Evolutionary conservation across 1,284 basidiomycete genomes (phyloP).

Genomic region (Trametes versicolor): DNA sequence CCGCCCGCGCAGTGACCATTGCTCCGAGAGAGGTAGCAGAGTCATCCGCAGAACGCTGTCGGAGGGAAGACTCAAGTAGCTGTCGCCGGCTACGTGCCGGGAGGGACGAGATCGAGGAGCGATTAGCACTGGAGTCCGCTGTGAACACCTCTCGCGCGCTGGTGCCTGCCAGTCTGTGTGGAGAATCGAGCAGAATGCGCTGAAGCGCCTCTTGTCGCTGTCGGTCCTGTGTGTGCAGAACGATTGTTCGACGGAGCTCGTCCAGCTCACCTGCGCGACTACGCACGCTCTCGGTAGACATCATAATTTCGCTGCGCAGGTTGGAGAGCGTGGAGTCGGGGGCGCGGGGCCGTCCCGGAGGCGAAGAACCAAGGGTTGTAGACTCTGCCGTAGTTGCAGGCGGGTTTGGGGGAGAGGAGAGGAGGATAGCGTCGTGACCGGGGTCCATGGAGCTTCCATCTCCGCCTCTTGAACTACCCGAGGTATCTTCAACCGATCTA

Average conservation of each 20-base stretch:
- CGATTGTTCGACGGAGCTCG: constrained; percentile 29
- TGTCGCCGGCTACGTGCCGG: constrained; percentile 13
- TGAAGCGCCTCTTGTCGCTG: constrained; percentile 17
- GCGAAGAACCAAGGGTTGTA: background rate
- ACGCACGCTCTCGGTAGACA: constrained; percentile 29
- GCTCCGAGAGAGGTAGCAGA: constrained; percentile 40
- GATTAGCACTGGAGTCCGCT: background rate
- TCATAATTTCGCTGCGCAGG: constrained; percentile 24
- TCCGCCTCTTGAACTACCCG: background rate
- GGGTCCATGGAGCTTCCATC: constrained; percentile 39
- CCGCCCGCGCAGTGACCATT: constrained; percentile 40
- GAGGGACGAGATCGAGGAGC: background rate
- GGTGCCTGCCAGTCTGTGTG: background rate
- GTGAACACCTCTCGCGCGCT: background rate
- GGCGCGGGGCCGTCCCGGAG: constrained; percentile 14
- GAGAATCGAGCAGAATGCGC: background rate
- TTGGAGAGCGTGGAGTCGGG: constrained; percentile 23
- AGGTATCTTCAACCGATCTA: background rate
- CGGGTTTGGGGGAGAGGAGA: constrained; percentile 32
- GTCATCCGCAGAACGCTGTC: constrained; percentile 18
- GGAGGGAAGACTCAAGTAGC: constrained; percentile 20
- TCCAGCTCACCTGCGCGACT: constrained; percentile 30
- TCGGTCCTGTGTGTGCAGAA: constrained; percentile 22
- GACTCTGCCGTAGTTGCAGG: constrained; percentile 5
- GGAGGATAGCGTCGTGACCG: constrained; percentile 42